Conservation (phyloP, 495 filamentous ascomycete genomes). For the Penicillium odoratum region DNA sequence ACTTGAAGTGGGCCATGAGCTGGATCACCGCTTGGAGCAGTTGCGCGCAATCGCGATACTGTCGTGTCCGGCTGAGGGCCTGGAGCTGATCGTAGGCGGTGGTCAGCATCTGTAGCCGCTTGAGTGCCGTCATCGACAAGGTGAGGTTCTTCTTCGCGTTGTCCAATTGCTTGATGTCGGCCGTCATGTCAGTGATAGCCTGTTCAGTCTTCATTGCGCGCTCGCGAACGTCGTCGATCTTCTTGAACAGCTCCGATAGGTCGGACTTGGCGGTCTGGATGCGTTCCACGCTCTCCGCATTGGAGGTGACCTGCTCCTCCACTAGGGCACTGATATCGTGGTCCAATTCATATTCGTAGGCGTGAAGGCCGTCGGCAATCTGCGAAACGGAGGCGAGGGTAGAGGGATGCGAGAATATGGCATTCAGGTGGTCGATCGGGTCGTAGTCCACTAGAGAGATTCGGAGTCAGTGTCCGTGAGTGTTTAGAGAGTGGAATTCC, state of each 20-base stretch:
- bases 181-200: conserved; percentile 97
- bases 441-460: conserved; percentile 77
- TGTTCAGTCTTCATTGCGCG: conserved; percentile 90
- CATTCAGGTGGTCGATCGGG: conserved; percentile 89
- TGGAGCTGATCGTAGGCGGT: conserved; percentile 96
- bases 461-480: conserved; percentile 21
- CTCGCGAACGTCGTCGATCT: conserved; percentile 91
- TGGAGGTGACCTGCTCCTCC: conserved; percentile 77
- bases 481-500: not conserved
- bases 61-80: conserved; percentile 76
- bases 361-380: conserved; percentile 68
- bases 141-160: conserved; percentile 96
- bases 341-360: conserved; percentile 83
- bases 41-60: conserved; percentile 96
- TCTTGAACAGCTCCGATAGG: conserved; percentile 85
- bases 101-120: conserved; percentile 96
- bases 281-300: conserved; percentile 81
- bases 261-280: conserved; percentile 90
- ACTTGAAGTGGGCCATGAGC: conserved; percentile 98
- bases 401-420: conserved; percentile 88
- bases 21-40: conserved; percentile 94
- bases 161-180: conserved; percentile 97
- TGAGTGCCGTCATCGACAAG: conserved; percentile 95
- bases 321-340: conserved; percentile 75
- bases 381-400: conserved; percentile 75